These are phyloP conservation scores for Leucaena leucocephala DNA, from an alignment of 306 rosid species.

Conservation along the genomic window DNA sequence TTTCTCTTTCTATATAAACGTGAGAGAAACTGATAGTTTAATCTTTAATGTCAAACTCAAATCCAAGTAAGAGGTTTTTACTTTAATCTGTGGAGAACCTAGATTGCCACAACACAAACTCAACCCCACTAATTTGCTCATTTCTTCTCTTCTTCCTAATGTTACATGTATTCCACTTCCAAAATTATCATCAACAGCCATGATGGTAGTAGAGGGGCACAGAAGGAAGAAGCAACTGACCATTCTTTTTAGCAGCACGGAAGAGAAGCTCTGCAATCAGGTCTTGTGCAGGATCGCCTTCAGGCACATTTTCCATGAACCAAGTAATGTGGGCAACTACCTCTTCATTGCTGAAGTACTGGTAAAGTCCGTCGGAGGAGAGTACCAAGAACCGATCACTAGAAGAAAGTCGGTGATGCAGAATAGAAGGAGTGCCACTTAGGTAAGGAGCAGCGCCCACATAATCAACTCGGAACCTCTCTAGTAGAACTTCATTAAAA, in stretches of 20 bases:
- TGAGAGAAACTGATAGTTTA: background rate
- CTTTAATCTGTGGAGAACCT: background rate
- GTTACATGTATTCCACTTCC: background rate
- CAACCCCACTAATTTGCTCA: background rate
- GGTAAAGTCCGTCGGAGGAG: conserved; percentile 70
- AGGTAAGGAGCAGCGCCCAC: conserved; percentile 55
- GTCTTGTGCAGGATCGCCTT: conserved; percentile 79
- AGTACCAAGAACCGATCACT: conserved; percentile 70
- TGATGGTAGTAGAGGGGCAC: background rate
- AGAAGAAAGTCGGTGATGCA: conserved; percentile 66
- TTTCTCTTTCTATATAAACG: too few species aligned
- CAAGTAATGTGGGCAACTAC: conserved; percentile 68
- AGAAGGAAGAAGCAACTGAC: conserved; percentile 44
- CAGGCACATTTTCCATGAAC: conserved; percentile 73
- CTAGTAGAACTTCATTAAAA: conserved; percentile 55
- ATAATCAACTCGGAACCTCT: conserved; percentile 62
- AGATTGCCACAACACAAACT: background rate
- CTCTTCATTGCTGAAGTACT: conserved; percentile 71
- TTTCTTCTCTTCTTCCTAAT: background rate
- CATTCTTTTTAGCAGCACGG: conserved; percentile 72
- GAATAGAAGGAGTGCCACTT: conserved; percentile 57
- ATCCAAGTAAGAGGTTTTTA: background rate
- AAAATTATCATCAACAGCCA: background rate
- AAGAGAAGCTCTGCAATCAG: conserved; percentile 71
- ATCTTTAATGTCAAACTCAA: background rate